phyloP scores from a whole-genome alignment of 2,329 filamentous ascomycete species.

The Coniella vitis region DNA sequence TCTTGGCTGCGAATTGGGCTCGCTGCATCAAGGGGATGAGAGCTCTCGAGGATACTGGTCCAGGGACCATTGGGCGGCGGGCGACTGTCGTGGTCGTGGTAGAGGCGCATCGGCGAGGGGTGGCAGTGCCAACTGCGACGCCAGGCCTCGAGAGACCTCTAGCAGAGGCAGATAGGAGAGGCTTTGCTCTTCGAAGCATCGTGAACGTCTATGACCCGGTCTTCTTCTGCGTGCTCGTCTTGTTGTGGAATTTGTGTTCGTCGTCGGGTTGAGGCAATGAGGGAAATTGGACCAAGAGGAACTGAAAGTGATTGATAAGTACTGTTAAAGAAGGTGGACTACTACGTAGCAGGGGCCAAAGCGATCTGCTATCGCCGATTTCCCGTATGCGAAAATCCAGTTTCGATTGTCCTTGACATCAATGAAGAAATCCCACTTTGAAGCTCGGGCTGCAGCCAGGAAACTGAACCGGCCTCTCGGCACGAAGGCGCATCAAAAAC shows the following conservation, averaged over 20 bases:
- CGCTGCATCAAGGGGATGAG: constrained; percentile 18
- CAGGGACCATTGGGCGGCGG: not conserved
- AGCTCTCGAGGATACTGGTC: constrained; percentile 1
- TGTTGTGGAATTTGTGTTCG: not conserved
- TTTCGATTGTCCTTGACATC: too few relatives aligned
- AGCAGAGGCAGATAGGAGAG: constrained; percentile 9
- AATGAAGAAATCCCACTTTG: too few relatives aligned
- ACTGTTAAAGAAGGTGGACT: too few relatives aligned
- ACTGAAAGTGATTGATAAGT: too few relatives aligned
- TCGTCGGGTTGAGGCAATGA: too few relatives aligned
- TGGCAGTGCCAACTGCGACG: constrained; percentile 14
- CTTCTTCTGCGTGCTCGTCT: not conserved
- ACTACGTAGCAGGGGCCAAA: too few relatives aligned
- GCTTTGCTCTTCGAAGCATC: constrained; percentile 16
- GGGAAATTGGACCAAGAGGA: too few relatives aligned
- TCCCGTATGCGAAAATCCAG: too few relatives aligned
- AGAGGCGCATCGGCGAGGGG: not conserved
- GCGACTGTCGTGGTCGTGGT: not conserved
- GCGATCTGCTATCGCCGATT: too few relatives aligned
- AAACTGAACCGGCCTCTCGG: not conserved
- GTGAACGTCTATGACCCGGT: not conserved
- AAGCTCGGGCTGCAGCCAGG: not conserved
- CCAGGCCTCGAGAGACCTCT: constrained; percentile 3
- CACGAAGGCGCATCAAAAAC: not conserved
- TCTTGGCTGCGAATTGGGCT: constrained; percentile 24